Conservation (phyloP, 768 basidiomycete species). For the Clitopilus hobsonii region DNA sequence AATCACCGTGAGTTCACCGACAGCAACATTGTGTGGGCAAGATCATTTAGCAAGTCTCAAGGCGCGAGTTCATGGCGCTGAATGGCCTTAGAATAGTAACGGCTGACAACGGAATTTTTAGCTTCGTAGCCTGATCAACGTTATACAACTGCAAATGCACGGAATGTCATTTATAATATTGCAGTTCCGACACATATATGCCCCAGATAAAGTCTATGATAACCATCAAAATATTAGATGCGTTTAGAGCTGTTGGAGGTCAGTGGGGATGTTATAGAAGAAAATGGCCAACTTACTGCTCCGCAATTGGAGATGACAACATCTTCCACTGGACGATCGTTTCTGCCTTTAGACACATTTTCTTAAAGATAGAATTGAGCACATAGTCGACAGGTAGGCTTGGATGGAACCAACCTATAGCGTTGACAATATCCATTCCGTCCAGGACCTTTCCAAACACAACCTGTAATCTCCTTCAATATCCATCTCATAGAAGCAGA, state of each 20-base stretch:
- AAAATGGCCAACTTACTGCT: slow-evolving; percentile 53
- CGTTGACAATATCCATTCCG: slow-evolving; percentile 81
- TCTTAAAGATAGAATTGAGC: slow-evolving; percentile 41
- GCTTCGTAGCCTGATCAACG: no score
- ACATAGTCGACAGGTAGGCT: not conserved
- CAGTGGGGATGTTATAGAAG: no score
- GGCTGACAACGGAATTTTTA: no score
- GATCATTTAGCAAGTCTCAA: not conserved
- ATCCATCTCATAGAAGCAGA: not conserved
- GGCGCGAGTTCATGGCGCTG: not conserved
- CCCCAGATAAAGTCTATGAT: no score
- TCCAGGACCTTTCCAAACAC: slow-evolving; percentile 92
- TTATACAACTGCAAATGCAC: no score
- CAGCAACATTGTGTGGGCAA: no score
- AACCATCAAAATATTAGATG: no score
- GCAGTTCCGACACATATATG: no score
- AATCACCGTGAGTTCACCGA: no score
- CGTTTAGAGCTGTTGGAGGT: not conserved
- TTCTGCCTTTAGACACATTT: slow-evolving; percentile 60
- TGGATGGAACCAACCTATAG: slow-evolving; percentile 53
- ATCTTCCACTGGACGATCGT: slow-evolving; percentile 73
- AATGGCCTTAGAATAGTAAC: no score
- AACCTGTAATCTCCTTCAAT: slow-evolving; percentile 41
- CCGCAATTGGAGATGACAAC: slow-evolving; percentile 82
- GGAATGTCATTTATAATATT: no score